A percentile compares a stretch with the other conserved stretches of the same genome.
Evolutionary conservation across 768 basidiomycete species (phyloP).

Genomic region (Paxillus involutus): DNA sequence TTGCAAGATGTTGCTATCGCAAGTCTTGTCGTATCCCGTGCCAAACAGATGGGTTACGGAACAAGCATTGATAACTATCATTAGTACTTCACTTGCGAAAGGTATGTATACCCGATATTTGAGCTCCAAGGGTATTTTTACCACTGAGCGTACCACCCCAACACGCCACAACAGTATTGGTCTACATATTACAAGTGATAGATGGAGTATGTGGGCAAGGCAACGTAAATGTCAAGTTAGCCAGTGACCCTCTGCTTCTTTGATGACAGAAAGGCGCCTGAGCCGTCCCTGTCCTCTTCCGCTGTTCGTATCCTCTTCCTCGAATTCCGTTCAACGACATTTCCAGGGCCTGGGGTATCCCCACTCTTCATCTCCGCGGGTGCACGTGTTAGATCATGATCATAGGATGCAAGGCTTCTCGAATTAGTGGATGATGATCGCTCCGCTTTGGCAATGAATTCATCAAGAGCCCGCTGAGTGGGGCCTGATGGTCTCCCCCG

Average conservation of each 20-base stretch:
- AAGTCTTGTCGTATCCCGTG: conserved; percentile 60
- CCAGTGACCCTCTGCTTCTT: neutral
- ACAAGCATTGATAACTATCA: conserved; percentile 49
- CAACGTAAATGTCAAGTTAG: neutral
- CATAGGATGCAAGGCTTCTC: neutral
- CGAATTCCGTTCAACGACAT: neutral
- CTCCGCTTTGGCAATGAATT: neutral
- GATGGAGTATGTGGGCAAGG: neutral
- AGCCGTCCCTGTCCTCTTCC: neutral
- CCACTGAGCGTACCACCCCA: neutral
- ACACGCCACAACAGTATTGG: conserved; percentile 1
- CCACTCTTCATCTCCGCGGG: neutral
- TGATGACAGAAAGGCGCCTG: neutral
- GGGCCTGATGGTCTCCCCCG: conserved; percentile 11
- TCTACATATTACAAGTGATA: neutral
- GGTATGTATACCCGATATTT: neutral
- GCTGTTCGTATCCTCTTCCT: neutral
- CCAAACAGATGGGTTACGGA: conserved; percentile 54
- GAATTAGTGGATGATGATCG: neutral
- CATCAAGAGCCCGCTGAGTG: neutral
- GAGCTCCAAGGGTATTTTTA: neutral
- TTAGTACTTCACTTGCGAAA: neutral
- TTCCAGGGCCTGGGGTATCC: neutral
- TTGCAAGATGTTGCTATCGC: conserved; percentile 89
- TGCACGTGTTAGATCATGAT: neutral